These are phyloP conservation scores for Candida easanensis DNA, from an alignment of 805 yeast genomes.

Conservation along the genomic window DNA sequence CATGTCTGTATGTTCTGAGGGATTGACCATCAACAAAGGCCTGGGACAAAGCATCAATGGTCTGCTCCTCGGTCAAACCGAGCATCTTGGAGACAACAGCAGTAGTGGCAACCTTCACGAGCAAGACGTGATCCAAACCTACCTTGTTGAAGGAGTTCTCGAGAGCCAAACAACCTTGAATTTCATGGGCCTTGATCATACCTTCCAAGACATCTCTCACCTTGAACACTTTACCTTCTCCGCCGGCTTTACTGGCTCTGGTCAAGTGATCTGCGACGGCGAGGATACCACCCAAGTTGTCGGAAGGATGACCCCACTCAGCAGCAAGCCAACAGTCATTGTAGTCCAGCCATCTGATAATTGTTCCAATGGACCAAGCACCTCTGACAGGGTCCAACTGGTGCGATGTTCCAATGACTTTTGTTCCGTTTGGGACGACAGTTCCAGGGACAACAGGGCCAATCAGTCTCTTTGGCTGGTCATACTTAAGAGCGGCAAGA, in stretches of 20 bases:
- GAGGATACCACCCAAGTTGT: constrained; percentile 55
- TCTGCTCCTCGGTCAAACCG: constrained; percentile 49
- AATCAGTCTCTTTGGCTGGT: constrained; percentile 44
- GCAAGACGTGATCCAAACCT: constrained; percentile 57
- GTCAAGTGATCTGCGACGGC: constrained; percentile 58
- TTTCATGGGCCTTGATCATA: constrained; percentile 65
- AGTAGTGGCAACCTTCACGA: constrained; percentile 59
- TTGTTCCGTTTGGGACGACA: constrained; percentile 52
- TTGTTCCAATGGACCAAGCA: constrained; percentile 55
- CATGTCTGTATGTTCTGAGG: constrained; percentile 59
- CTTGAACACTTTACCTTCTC: constrained; percentile 42
- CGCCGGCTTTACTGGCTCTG: constrained; percentile 40
- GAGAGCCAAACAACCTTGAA: constrained; percentile 56
- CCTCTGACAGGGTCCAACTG: constrained; percentile 55
- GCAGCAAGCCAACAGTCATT: constrained; percentile 68
- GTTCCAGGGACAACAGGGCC: constrained; percentile 61
- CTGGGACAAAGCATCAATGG: constrained; percentile 53
- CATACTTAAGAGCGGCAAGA: constrained; percentile 52
- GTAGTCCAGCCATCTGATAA: constrained; percentile 59
- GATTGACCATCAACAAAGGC: constrained; percentile 62
- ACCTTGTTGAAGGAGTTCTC: constrained; percentile 60
- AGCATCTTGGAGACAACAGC: constrained; percentile 56
- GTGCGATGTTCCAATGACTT: constrained; percentile 49
- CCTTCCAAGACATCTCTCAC: constrained; percentile 49
- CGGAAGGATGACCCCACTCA: constrained; percentile 71